Conservation (phyloP, 2,329 filamentous ascomycete species). For the Aspergillus sp. region DNA sequence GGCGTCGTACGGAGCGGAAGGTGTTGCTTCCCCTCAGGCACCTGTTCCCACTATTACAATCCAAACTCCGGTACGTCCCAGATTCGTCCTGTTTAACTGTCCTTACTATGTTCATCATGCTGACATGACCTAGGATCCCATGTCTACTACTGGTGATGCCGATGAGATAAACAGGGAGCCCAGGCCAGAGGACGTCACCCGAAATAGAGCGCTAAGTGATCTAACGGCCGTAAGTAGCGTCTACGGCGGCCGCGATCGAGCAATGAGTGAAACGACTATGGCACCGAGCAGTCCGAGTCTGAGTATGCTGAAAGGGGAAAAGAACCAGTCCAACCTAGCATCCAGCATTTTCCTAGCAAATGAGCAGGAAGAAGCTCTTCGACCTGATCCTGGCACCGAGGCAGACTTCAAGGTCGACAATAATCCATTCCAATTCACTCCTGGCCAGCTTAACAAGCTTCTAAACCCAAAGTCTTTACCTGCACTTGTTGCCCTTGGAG, state of each 20-base stretch:
- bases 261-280: slow-evolving; percentile 24
- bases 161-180: no score
- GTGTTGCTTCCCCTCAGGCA: no score
- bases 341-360: slow-evolving; percentile 12
- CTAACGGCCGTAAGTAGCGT: slow-evolving; percentile 13
- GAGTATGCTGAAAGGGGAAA: slow-evolving; percentile 9
- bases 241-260: slow-evolving; percentile 8
- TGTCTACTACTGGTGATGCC: no score
- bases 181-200: neutral
- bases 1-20: no score
- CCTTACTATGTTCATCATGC: no score
- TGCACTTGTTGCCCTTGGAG: slow-evolving; percentile 74
- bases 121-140: no score
- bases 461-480: slow-evolving; percentile 75
- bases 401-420: slow-evolving; percentile 74
- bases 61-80: no score
- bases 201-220: slow-evolving; percentile 14
- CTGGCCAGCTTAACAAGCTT: slow-evolving; percentile 72
- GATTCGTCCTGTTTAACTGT: no score
- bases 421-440: slow-evolving; percentile 71
- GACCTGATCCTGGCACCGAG: slow-evolving; percentile 75
- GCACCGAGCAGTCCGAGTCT: slow-evolving; percentile 14
- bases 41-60: no score
- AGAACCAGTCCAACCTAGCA: neutral
- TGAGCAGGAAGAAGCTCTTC: slow-evolving; percentile 60